Evolutionary conservation across 2,329 filamentous ascomycete species (phyloP).

Genomic region (Truncatella angustata): DNA sequence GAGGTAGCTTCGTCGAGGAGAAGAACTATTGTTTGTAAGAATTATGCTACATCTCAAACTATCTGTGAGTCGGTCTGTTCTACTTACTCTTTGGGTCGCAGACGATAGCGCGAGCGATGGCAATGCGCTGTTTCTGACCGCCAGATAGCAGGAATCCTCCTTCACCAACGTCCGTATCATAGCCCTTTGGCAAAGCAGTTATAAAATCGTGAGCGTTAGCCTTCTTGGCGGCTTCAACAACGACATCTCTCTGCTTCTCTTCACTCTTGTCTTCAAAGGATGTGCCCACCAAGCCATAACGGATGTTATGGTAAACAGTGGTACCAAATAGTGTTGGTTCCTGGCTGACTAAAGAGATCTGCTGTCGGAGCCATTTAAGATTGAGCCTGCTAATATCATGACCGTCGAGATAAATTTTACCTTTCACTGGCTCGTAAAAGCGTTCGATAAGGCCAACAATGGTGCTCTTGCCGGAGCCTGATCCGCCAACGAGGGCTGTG

Average conservation of each 20-base stretch:
- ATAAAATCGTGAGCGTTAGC: conserved; percentile 92
- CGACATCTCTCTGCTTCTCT: conserved; percentile 61
- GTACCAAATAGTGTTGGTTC: conserved; percentile 85
- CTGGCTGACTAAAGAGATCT: conserved; percentile 85
- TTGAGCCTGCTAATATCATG: conserved; percentile 84
- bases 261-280: conserved; percentile 63
- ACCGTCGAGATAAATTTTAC: conserved; percentile 75
- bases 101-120: conserved; percentile 83
- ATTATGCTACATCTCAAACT: too few relatives aligned
- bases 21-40: too few relatives aligned
- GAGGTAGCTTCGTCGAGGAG: conserved; percentile 77
- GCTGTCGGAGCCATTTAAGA: conserved; percentile 81
- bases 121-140: conserved; percentile 88
- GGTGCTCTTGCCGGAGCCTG: conserved; percentile 22
- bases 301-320: conserved; percentile 82
- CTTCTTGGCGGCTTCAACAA: conserved; percentile 77
- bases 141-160: conserved; percentile 81
- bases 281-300: conserved; percentile 79
- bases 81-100: conserved; percentile 75
- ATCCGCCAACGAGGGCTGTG: conserved; percentile 33
- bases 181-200: conserved; percentile 75
- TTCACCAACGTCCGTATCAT: conserved; percentile 76
- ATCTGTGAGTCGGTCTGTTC: conserved; percentile 33
- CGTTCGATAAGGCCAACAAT: conserved; percentile 45
- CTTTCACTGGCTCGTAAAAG: conserved; percentile 83